phyloP scores from a whole-genome alignment of 2,329 filamentous ascomycete species.

The Colletotrichum eremochloae region DNA sequence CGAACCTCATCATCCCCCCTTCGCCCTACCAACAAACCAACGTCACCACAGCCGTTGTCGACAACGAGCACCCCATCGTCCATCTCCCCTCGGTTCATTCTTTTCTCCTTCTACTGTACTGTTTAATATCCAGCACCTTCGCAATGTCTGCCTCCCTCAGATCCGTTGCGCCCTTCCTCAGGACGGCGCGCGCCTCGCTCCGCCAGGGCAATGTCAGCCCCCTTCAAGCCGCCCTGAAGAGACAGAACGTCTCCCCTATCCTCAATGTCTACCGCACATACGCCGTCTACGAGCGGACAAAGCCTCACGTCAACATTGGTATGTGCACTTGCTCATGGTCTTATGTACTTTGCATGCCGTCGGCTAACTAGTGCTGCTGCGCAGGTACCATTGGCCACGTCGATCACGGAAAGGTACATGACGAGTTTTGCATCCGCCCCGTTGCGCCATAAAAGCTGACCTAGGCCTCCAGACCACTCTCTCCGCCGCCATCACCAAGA shows the following conservation, averaged over 20 bases:
- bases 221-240: constrained; percentile 77
- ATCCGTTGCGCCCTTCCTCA: constrained; percentile 82
- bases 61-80: constrained; percentile 36
- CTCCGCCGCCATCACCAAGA: constrained; percentile 98
- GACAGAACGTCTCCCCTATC: constrained; percentile 73
- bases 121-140: constrained; percentile 47
- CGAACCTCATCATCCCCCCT: constrained; percentile 22
- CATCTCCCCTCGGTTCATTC: constrained; percentile 39
- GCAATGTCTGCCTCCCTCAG: constrained; percentile 87
- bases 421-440: background rate
- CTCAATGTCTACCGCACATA: constrained; percentile 76
- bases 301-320: constrained; percentile 99
- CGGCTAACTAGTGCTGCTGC: constrained; percentile 41
- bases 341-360: constrained; percentile 9
- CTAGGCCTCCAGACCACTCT: constrained; percentile 83
- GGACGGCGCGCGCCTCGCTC: constrained; percentile 83
- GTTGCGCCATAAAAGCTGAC: constrained; percentile 40
- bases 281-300: constrained; percentile 85
- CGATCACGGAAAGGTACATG: constrained; percentile 94
- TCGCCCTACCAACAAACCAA: background rate
- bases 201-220: constrained; percentile 79
- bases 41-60: constrained; percentile 37
- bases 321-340: constrained; percentile 48
- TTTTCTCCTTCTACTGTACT: constrained; percentile 44
- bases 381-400: constrained; percentile 97